A percentile compares a stretch with the other conserved stretches of the same genome.
Conservation (phyloP, 345 rosid species). For the Ceriops decandra region DNA sequence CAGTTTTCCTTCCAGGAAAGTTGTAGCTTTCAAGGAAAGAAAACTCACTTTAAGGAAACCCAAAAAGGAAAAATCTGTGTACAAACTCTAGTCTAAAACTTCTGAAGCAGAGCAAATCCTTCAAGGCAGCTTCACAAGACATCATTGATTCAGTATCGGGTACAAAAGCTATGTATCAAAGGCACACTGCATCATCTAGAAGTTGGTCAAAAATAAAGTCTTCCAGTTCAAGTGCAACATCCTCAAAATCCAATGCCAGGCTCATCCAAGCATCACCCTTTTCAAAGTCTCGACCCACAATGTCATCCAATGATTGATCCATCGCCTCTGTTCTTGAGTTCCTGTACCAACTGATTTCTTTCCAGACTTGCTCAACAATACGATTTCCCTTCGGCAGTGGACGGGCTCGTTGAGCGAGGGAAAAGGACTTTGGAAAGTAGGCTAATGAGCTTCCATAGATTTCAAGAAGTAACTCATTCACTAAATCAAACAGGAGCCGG, state of each 20-base stretch:
- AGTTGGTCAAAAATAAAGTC: constrained; percentile 61
- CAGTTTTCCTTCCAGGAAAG: too few species aligned
- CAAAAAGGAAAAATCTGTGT: too few species aligned
- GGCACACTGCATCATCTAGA: constrained; percentile 40
- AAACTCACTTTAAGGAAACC: too few species aligned
- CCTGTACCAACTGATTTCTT: constrained; percentile 41
- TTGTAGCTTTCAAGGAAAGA: too few species aligned
- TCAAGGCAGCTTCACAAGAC: neutral
- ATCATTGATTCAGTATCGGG: neutral
- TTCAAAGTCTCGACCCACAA: constrained; percentile 50
- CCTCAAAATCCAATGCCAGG: constrained; percentile 49
- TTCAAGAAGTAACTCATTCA: constrained; percentile 55
- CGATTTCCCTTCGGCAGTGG: constrained; percentile 42
- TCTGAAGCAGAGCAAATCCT: neutral
- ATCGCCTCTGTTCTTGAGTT: constrained; percentile 16
- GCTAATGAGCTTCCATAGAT: constrained; percentile 39
- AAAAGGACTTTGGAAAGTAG: constrained; percentile 54
- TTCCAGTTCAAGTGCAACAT: constrained; percentile 67
- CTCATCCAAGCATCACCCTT: constrained; percentile 66
- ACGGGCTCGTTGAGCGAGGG: constrained; percentile 20
- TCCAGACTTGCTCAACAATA: constrained; percentile 65
- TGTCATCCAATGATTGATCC: constrained; percentile 55
- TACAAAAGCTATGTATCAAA: neutral
- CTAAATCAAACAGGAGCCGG: constrained; percentile 59
- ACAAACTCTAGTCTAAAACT: too few species aligned